Evolutionary conservation across 2,329 filamentous ascomycete genomes (phyloP).

Genomic region (Monilinia fructicola): DNA sequence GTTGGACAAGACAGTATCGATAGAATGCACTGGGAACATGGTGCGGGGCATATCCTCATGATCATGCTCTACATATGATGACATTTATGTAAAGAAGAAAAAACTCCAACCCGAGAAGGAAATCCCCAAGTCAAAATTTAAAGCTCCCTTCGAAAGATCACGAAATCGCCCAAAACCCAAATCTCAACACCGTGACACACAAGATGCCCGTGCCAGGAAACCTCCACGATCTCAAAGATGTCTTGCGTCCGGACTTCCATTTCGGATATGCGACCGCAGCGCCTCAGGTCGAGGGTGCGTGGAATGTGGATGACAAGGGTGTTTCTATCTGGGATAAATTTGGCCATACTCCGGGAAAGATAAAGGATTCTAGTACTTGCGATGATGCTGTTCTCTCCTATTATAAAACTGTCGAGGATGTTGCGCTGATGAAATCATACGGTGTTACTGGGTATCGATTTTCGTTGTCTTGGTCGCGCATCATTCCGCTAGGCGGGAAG

Average conservation of each 20-base stretch:
- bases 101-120: background rate
- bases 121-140: background rate
- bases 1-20: background rate
- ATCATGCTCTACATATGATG: background rate
- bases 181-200: background rate
- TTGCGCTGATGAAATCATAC: constrained; percentile 69
- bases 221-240: constrained; percentile 46
- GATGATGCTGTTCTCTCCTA: constrained; percentile 82
- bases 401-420: constrained; percentile 72
- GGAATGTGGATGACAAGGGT: constrained; percentile 70
- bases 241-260: constrained; percentile 64
- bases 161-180: background rate
- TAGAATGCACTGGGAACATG: too few relatives aligned
- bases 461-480: constrained; percentile 78
- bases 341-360: constrained; percentile 74
- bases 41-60: background rate
- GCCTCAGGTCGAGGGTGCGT: constrained; percentile 82
- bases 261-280: constrained; percentile 79
- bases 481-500: constrained; percentile 78
- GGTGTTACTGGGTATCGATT: constrained; percentile 76
- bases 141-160: background rate
- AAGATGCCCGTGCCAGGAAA: constrained; percentile 18
- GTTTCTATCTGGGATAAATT: constrained; percentile 87
- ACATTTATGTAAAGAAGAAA: too few relatives aligned
- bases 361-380: constrained; percentile 72